Evolutionary conservation across 768 basidiomycete species (phyloP), one percentile per base, ranked within the genome.

Genomic region (Tephrocybe sp.): DNA sequence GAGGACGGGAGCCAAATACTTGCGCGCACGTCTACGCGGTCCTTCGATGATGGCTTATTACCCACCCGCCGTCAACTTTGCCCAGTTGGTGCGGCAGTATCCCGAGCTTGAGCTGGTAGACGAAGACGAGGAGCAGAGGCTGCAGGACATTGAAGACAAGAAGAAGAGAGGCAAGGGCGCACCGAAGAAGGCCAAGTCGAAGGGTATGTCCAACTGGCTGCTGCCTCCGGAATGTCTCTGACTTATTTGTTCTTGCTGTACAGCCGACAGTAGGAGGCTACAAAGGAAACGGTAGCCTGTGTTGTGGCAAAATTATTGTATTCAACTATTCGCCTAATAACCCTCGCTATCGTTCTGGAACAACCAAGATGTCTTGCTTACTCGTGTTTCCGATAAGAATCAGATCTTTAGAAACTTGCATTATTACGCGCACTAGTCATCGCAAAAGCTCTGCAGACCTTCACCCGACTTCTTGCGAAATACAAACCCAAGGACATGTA

Each of bases 1-100:
- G 12, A 85, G 95, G 15, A 94, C 89, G 0, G 96, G 96, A 15
- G 87, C 92, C 22, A 98, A 98, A 71, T 93, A 96, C 71, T 83
- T 98, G 38, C 84, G 87, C 16, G 76, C 80, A 12, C 78, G 87
- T 15, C 80, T 98, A 28, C 82, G 86, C 0, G 96, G 95, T 0
- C 92, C 92, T 0, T 79, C 91, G 22, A 89, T 97, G 86, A 63
- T 87, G 55, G 72, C 79, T 4, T 98, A 98, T 72, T 94, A 95
- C 69, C 89, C 88, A 0, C 64, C 69, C 18, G 66, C 71, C n/a
- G 59, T 89, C 51, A 74, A 80, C 52, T 70, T 92, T 43, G 64
- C 81, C 26, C 60, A 73, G 42, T 68, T 84, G 9, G 75, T 73
- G 2, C 72, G 73, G 28, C 55, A 75, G 50, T 78, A 79, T 64